A percentile compares a stretch with the other conserved stretches of the same genome.
Conservation (phyloP, 2,329 filamentous ascomycete genomes). For the Verticillium longisporum region DNA sequence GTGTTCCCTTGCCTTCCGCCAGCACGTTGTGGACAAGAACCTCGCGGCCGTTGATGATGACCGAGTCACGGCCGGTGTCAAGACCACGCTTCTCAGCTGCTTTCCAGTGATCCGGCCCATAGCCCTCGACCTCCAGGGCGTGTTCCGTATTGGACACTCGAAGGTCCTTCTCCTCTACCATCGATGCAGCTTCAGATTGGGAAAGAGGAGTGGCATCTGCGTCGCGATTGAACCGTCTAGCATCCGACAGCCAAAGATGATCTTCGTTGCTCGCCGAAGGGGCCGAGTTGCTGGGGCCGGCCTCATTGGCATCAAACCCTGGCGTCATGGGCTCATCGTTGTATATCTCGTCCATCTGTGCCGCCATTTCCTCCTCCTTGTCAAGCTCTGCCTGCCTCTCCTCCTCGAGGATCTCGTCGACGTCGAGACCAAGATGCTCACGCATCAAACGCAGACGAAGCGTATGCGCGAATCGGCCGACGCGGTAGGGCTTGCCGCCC, state of each 20-base stretch:
- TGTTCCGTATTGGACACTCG: slow-evolving; percentile 55
- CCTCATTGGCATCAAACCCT: not conserved
- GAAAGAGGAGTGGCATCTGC: slow-evolving; percentile 40
- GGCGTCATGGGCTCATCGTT: slow-evolving; percentile 33
- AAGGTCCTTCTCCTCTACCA: slow-evolving; percentile 32
- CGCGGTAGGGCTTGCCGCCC: slow-evolving; percentile 81
- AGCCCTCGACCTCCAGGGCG: slow-evolving; percentile 69
- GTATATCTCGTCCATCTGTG: slow-evolving; percentile 58
- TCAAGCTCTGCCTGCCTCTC: slow-evolving; percentile 63
- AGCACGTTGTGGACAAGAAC: slow-evolving; percentile 60
- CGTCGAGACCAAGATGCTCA: slow-evolving; percentile 92
- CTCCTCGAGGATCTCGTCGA: slow-evolving; percentile 82
- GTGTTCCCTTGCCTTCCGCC: slow-evolving; percentile 55
- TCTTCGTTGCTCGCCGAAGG: not conserved
- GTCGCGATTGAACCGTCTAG: slow-evolving; percentile 67
- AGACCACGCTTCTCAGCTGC: slow-evolving; percentile 53
- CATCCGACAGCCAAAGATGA: not conserved
- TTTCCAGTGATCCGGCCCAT: slow-evolving; percentile 71
- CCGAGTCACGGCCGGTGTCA: slow-evolving; percentile 63
- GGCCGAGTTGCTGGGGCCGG: slow-evolving; percentile 4
- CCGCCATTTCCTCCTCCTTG: slow-evolving; percentile 44
- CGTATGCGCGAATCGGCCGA: slow-evolving; percentile 88
- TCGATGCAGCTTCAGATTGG: slow-evolving; percentile 11
- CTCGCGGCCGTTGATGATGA: slow-evolving; percentile 62
- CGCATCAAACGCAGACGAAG: slow-evolving; percentile 91